Conservation (phyloP, 176 grass and related monocot species). For the Aegilops tauschii region DNA sequence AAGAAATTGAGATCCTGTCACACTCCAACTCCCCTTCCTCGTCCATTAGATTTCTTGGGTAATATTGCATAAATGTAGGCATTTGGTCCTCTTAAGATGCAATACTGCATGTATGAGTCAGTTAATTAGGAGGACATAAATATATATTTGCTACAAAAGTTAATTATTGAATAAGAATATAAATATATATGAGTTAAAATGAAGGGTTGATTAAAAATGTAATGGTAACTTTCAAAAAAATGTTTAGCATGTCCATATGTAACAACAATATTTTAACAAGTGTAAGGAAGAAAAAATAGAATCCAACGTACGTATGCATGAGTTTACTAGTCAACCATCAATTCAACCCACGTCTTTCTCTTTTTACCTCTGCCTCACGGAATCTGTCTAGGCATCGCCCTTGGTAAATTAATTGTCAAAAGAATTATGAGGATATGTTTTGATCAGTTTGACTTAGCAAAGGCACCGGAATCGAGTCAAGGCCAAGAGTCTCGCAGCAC, state of each 20-base stretch:
- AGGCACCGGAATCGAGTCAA: conserved; percentile 30
- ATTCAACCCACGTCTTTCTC: conserved; percentile 32
- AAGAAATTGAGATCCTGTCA: too few relatives aligned
- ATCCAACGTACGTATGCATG: not conserved
- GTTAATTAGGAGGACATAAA: too few relatives aligned
- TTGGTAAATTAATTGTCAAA: conserved; percentile 14
- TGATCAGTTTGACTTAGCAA: conserved; percentile 47
- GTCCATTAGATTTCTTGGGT: too few relatives aligned
- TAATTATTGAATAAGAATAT: too few relatives aligned
- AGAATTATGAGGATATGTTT: conserved; percentile 24
- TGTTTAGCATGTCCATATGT: not conserved
- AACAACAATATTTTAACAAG: not conserved
- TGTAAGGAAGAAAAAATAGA: not conserved
- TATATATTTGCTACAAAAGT: too few relatives aligned
- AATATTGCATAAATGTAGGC: too few relatives aligned
- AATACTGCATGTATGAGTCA: too few relatives aligned
- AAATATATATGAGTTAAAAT: too few relatives aligned
- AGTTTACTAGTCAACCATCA: conserved; percentile 24
- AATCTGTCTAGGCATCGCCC: conserved; percentile 25
- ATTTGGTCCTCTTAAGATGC: too few relatives aligned
- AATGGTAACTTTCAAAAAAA: too few relatives aligned
- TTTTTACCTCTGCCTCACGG: conserved; percentile 9
- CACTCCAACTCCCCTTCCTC: too few relatives aligned
- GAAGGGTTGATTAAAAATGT: too few relatives aligned
- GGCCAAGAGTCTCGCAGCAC: conserved; percentile 36